Conservation (phyloP, 257 asterid genomes). For the Capsicum baccatum region DNA sequence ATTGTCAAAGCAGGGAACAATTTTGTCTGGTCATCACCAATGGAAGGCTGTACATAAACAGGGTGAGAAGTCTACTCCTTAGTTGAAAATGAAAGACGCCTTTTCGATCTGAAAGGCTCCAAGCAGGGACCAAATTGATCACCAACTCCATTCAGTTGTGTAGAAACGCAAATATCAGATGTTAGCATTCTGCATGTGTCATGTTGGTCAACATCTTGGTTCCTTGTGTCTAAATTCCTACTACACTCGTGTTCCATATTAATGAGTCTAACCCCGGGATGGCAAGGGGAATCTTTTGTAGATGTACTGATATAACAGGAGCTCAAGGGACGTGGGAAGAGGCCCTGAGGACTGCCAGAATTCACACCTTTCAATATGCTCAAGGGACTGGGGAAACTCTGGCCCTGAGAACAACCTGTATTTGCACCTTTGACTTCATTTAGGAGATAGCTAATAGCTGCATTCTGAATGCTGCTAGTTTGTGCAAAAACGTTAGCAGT, state of each 20-base stretch:
- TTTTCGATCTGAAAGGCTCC: neutral
- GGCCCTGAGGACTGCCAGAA: neutral
- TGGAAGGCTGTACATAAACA: neutral
- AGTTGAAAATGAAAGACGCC: neutral
- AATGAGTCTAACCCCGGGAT: neutral
- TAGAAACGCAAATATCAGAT: neutral
- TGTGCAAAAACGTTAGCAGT: neutral
- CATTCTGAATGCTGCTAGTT: neutral
- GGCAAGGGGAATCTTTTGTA: conserved; percentile 26
- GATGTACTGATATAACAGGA: neutral
- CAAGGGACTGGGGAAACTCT: neutral
- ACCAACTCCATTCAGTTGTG: neutral
- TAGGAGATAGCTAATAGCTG: neutral
- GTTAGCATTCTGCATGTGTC: conserved; percentile 1
- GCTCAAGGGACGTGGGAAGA: neutral
- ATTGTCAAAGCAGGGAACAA: neutral
- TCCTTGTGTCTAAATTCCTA: neutral
- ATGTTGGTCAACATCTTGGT: neutral
- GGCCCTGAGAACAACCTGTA: neutral
- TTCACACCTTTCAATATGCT: neutral
- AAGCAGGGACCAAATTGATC: neutral
- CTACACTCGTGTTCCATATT: neutral
- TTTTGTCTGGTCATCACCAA: neutral
- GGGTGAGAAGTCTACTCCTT: conserved; percentile 17
- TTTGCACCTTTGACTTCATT: neutral